phyloP scores from a whole-genome alignment of 1,284 basidiomycete genomes.

The Gymnopus androsaceus region DNA sequence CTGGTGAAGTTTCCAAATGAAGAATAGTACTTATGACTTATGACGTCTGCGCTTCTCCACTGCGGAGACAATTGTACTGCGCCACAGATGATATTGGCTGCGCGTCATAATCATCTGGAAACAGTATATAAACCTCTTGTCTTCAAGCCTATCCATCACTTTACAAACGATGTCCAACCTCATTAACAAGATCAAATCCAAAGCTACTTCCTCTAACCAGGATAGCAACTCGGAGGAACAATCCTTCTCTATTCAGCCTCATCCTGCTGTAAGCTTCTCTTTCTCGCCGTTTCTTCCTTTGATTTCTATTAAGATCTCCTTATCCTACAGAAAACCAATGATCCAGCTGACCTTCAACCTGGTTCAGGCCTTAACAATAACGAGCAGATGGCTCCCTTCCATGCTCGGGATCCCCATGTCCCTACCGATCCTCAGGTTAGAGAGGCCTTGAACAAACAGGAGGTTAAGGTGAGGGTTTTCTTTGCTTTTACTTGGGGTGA shows the following conservation, averaged over 20 bases:
- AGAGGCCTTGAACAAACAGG: slow-evolving; percentile 23
- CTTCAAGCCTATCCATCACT: too few species aligned
- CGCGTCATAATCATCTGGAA: too few species aligned
- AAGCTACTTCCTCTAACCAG: background rate
- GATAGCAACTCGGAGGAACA: slow-evolving; percentile 30
- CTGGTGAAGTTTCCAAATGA: too few species aligned
- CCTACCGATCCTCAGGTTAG: slow-evolving; percentile 31
- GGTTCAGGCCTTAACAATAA: slow-evolving; percentile 39
- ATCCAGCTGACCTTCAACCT: slow-evolving; percentile 47
- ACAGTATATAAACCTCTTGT: too few species aligned
- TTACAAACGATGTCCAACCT: slow-evolving; percentile 11
- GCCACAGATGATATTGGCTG: too few species aligned
- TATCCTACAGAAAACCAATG: slow-evolving; percentile 46
- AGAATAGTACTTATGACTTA: too few species aligned
- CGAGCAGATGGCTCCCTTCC: slow-evolving; percentile 34
- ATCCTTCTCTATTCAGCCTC: slow-evolving; percentile 47
- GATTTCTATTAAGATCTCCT: background rate
- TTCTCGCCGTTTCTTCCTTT: background rate
- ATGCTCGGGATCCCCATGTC: slow-evolving; percentile 45
- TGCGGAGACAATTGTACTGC: too few species aligned
- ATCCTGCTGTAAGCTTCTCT: slow-evolving; percentile 47
- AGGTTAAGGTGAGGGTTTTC: slow-evolving; percentile 20
- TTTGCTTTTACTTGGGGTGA: background rate
- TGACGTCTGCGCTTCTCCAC: too few species aligned
- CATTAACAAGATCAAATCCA: slow-evolving; percentile 14